Evolutionary conservation across 441 rosid genomes (phyloP), one percentile per base, ranked within the genome.

Genomic region (Euphorbia schlechtendalii): DNA sequence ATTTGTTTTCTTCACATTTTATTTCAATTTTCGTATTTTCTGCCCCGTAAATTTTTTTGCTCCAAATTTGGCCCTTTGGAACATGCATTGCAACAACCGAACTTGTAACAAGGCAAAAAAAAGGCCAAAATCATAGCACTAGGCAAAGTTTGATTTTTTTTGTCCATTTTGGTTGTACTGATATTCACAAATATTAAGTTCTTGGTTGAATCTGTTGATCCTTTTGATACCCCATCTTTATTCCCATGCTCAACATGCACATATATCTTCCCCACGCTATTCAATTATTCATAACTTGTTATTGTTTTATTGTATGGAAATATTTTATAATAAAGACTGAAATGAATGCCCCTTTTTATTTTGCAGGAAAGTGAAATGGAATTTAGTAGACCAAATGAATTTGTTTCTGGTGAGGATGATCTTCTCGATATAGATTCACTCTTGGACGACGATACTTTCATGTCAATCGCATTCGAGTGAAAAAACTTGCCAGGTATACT

Each of bases 391-490:
- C 61, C 61, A 0, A 41, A 27, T 7, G 66, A 61, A 40, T 13
- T 38, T 21, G 45, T 32, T 32, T 52, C 27, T 53, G 55, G 21
- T 14, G 45, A 51, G 0, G 65, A 59, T 5, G 61, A 61, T 0
- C 45, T 61, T 20, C 17, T 38, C 25, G 57, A 36, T 49, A 25
- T 61, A 20, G 71, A 87, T 14, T 81, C 92, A 48, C 72, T 87
- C 71, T 73, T 89, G 73, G 80, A 87, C 38, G 94, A 89, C 18
- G 90, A 83, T 43, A 67, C 81, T 20, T 76, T 82, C 73, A 85
- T 89, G 92, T 76, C 94, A 6, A 53, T 75, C 60, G 80, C 84
- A 61, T 85, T 77, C 67, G 84, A 83, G 64, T 73, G 76, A 81
- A 53, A 22, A 22, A 38, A n/a, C n/a, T 51, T 18, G 51, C 10